Conservation (phyloP, 306 rosid species). For the Dryas octopetala region DNA sequence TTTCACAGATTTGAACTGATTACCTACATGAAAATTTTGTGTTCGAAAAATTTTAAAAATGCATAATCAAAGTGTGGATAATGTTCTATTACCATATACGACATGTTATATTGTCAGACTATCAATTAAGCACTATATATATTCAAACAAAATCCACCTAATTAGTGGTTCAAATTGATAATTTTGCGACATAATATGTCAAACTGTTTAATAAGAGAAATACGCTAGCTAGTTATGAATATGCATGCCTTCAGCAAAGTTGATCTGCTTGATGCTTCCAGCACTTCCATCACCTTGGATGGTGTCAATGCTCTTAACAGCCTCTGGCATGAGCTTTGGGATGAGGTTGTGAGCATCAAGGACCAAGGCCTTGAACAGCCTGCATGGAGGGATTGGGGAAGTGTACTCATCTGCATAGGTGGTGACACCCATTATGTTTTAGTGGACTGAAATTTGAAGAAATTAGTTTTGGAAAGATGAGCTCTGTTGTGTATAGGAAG, state of each 20-base stretch:
- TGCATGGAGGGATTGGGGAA: constrained; percentile 22
- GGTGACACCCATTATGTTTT: constrained; percentile 30
- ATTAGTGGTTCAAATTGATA: neutral
- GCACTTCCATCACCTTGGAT: constrained; percentile 38
- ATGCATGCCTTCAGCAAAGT: constrained; percentile 24
- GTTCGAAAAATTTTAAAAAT: neutral
- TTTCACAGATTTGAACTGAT: constrained; percentile 9
- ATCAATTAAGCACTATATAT: neutral
- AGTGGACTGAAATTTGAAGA: neutral
- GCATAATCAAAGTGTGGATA: neutral
- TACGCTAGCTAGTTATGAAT: neutral
- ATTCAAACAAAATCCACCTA: neutral
- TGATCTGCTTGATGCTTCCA: constrained; percentile 42
- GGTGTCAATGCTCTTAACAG: constrained; percentile 20
- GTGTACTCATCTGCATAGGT: constrained; percentile 19
- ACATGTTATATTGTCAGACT: neutral
- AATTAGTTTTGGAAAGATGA: neutral
- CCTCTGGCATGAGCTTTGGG: constrained; percentile 31
- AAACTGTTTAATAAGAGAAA: neutral
- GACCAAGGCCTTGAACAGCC: constrained; percentile 38
- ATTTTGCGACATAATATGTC: neutral
- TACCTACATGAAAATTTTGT: neutral
- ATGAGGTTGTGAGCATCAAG: constrained; percentile 36
- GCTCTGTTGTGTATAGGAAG: too few relatives aligned
- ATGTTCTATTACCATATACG: neutral